These are phyloP conservation scores for Ailanthus altissimus DNA, from an alignment of 345 rosid genomes.

Conservation along the genomic window DNA sequence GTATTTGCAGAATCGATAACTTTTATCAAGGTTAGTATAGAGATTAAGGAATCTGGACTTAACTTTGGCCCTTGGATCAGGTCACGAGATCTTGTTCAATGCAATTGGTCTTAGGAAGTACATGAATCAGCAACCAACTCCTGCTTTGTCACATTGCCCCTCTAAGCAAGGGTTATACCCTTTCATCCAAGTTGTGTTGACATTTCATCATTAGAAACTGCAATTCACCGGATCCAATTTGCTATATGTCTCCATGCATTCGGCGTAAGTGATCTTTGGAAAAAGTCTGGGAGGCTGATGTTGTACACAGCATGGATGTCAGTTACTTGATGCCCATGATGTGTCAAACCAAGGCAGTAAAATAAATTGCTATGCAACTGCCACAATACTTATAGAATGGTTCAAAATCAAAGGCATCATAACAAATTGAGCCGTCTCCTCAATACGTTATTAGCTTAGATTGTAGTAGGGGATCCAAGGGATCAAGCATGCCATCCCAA, in stretches of 20 bases:
- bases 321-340: constrained; percentile 26
- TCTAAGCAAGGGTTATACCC: constrained; percentile 32
- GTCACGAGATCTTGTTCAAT: constrained; percentile 16
- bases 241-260: constrained; percentile 26
- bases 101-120: constrained; percentile 20
- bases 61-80: constrained; percentile 21
- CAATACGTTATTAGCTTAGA: constrained; percentile 21
- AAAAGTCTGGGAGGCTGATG: constrained; percentile 24
- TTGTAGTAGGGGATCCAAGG: constrained; percentile 18
- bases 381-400: constrained; percentile 23
- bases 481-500: constrained; percentile 25
- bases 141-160: constrained; percentile 29
- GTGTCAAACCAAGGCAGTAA: constrained; percentile 6
- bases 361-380: constrained; percentile 20
- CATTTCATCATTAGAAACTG: constrained; percentile 30
- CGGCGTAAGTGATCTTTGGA: constrained; percentile 22
- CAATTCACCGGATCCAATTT: constrained; percentile 39
- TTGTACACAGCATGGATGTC: constrained; percentile 31
- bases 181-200: constrained; percentile 23
- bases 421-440: constrained; percentile 28
- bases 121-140: constrained; percentile 36
- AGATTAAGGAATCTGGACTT: constrained; percentile 34
- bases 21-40: constrained; percentile 24
- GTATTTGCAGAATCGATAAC: constrained; percentile 15
- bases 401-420: constrained; percentile 19